These are phyloP conservation scores for Geotrichum fermentans DNA, from an alignment of 1,139 yeast genomes.

Conservation along the genomic window DNA sequence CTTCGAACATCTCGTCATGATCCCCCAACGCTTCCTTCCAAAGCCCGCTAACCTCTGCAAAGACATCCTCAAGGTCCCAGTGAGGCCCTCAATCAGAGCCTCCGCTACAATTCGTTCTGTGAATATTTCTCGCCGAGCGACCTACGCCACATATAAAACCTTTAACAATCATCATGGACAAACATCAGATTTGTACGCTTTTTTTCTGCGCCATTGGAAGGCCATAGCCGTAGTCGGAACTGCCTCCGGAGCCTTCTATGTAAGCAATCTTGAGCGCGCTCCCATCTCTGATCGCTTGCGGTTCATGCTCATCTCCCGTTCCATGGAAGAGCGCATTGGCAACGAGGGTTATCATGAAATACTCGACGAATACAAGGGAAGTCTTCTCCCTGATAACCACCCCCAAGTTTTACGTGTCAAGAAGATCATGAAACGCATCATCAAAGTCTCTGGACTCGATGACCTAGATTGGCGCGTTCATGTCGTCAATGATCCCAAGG, in stretches of 20 bases:
- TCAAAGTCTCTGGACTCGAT: conserved; percentile 39
- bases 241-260: conserved; percentile 10
- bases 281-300: conserved; percentile 76
- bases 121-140: too few species aligned
- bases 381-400: conserved; percentile 39
- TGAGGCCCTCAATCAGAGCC: too few species aligned
- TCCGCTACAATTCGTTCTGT: too few species aligned
- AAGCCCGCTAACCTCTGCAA: too few species aligned
- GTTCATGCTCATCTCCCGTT: conserved; percentile 66
- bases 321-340: conserved; percentile 65
- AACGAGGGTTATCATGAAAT: conserved; percentile 61
- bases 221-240: conserved; percentile 8
- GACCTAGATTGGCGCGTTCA: conserved; percentile 73
- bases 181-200: conserved; percentile 6
- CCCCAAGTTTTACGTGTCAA: conserved; percentile 51
- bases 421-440: conserved; percentile 56
- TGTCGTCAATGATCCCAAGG: conserved; percentile 62
- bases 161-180: conserved; percentile 15
- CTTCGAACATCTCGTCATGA: too few species aligned
- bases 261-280: conserved; percentile 66
- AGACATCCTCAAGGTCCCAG: too few species aligned
- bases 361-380: conserved; percentile 37
- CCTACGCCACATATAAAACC: conserved; percentile 18
- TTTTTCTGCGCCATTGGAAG: conserved; percentile 19
- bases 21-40: too few species aligned